Conservation (phyloP, 768 basidiomycete genomes). For the Amanita fuliginea region DNA sequence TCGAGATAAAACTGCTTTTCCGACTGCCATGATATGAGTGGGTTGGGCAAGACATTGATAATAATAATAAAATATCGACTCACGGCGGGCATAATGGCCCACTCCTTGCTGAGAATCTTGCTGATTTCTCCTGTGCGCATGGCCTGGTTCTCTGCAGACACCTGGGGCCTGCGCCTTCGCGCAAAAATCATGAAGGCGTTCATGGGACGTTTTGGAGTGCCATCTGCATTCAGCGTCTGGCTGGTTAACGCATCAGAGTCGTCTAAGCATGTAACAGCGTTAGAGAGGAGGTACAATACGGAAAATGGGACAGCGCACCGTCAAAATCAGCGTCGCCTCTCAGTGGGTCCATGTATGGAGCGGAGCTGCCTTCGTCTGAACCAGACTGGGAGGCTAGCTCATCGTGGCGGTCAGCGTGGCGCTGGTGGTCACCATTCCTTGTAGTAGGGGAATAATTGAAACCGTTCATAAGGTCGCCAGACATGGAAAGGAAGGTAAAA, state of each 20-base stretch:
- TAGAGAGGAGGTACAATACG: neutral
- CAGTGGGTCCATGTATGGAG: constrained; percentile 21
- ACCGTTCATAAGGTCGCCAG: constrained; percentile 12
- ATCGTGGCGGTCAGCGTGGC: constrained; percentile 22
- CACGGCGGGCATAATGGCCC: constrained; percentile 72
- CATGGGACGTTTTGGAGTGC: constrained; percentile 85
- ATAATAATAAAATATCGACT: constrained; percentile 17
- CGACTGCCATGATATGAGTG: constrained; percentile 26
- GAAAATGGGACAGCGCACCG: constrained; percentile 21
- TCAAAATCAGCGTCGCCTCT: constrained; percentile 35
- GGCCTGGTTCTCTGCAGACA: constrained; percentile 77
- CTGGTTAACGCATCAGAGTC: constrained; percentile 46
- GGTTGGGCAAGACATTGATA: constrained; percentile 6
- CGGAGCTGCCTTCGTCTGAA: constrained; percentile 43
- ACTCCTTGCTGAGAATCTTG: constrained; percentile 80
- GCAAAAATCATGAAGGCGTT: constrained; percentile 95
- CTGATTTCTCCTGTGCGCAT: constrained; percentile 88
- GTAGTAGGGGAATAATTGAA: constrained; percentile 10
- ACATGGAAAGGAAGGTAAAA: constrained; percentile 21
- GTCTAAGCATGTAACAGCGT: constrained; percentile 9
- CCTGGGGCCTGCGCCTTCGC: constrained; percentile 69
- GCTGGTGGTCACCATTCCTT: constrained; percentile 15
- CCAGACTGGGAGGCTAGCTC: constrained; percentile 42
- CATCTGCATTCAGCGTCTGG: constrained; percentile 77
- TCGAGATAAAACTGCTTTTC: constrained; percentile 86